Evolutionary conservation across 441 rosid genomes (phyloP).

Genomic region (Manihot esculenta): DNA sequence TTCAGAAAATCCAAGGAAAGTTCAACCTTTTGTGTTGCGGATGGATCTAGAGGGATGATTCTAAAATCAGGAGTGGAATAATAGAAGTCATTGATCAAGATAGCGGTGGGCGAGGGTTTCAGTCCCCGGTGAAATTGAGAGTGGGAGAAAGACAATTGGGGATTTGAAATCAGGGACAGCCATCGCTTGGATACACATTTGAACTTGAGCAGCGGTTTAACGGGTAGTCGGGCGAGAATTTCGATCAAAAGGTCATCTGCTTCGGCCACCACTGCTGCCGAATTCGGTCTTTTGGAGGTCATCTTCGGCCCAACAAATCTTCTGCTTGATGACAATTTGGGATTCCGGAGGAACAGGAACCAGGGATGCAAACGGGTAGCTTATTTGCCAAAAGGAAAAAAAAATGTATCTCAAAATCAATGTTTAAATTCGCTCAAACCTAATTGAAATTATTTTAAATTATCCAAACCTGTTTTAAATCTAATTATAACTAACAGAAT

Average conservation of each 20-base stretch:
- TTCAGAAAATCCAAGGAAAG: background rate
- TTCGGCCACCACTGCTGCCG: background rate
- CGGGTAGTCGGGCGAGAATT: background rate
- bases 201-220: background rate
- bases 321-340: no score
- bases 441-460: no score
- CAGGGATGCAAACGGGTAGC: no score
- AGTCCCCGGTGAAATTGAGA: background rate
- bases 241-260: background rate
- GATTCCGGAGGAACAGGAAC: no score
- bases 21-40: background rate
- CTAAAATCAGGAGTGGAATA: background rate
- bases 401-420: no score
- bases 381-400: no score
- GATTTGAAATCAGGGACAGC: background rate
- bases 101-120: background rate
- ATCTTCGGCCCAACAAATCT: no score
- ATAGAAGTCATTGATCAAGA: background rate
- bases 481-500: no score
- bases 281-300: background rate
- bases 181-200: background rate
- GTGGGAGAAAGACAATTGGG: background rate
- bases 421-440: no score
- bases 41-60: background rate
- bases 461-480: no score